Evolutionary conservation across 2,329 filamentous ascomycete species (phyloP).

Genomic region (Metarhizium brunneum): DNA sequence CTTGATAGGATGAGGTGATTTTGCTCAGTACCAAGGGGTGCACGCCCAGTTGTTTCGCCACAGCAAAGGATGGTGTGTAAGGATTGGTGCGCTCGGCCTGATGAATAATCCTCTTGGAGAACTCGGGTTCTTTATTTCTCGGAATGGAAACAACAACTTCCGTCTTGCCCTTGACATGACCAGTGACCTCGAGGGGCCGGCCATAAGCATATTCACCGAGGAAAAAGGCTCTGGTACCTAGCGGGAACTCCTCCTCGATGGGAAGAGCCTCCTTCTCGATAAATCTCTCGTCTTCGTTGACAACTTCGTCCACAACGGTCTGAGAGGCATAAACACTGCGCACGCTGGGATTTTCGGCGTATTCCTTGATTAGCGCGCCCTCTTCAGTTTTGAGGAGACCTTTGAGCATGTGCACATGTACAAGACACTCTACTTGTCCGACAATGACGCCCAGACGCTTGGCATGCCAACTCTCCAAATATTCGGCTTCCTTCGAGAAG

Average conservation of each 20-base stretch:
- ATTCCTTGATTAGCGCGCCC: slow-evolving; percentile 87
- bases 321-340: slow-evolving; percentile 90
- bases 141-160: slow-evolving; percentile 69
- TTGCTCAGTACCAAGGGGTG: slow-evolving; percentile 88
- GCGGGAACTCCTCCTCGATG: slow-evolving; percentile 84
- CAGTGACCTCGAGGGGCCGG: slow-evolving; percentile 72
- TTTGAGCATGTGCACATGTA: slow-evolving; percentile 90
- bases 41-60: slow-evolving; percentile 71
- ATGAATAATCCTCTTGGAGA: slow-evolving; percentile 64
- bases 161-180: slow-evolving; percentile 65
- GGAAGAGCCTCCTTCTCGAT: slow-evolving; percentile 81
- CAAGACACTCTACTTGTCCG: slow-evolving; percentile 76
- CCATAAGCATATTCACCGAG: slow-evolving; percentile 90
- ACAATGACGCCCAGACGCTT: slow-evolving; percentile 84
- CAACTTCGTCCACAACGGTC: slow-evolving; percentile 78
- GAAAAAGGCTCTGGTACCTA: slow-evolving; percentile 79
- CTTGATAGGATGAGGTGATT: slow-evolving; percentile 88
- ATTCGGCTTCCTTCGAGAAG: slow-evolving; percentile 74
- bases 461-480: slow-evolving; percentile 80
- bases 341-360: slow-evolving; percentile 73
- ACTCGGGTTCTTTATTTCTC: slow-evolving; percentile 68
- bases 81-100: slow-evolving; percentile 60
- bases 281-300: slow-evolving; percentile 88
- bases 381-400: slow-evolving; percentile 85
- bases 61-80: slow-evolving; percentile 82